A percentile compares a stretch with the other conserved stretches of the same genome.
These are phyloP conservation scores for Pochonia chlamydosporia DNA, from an alignment of 2,329 filamentous ascomycete genomes.

Conservation along the genomic window DNA sequence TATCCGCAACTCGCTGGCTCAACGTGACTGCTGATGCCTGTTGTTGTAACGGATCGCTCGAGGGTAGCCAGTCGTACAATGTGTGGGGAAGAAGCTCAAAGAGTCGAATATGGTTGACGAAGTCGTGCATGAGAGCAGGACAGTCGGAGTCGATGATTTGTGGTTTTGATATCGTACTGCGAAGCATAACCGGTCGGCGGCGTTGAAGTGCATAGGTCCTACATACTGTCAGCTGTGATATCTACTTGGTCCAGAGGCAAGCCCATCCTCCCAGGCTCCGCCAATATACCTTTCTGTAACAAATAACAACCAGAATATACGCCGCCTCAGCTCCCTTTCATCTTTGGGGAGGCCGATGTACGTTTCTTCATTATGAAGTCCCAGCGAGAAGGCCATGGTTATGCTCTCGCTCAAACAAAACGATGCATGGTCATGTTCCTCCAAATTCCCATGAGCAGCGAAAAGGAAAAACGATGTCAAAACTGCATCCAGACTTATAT, in stretches of 20 bases:
- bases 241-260: background rate
- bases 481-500: constrained; percentile 21
- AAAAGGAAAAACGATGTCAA: constrained; percentile 24
- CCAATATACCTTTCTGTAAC: constrained; percentile 23
- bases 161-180: constrained; percentile 23
- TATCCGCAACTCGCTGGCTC: constrained; percentile 19
- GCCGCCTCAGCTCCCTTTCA: constrained; percentile 21
- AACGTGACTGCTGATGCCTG: constrained; percentile 16
- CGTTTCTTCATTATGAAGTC: constrained; percentile 20
- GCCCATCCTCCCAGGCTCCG: too few species aligned
- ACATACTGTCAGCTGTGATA: background rate
- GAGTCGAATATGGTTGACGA: constrained; percentile 25
- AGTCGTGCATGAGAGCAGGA: constrained; percentile 27
- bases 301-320: constrained; percentile 28
- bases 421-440: constrained; percentile 21
- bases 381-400: constrained; percentile 20
- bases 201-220: constrained; percentile 26
- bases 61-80: constrained; percentile 24
- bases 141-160: constrained; percentile 24
- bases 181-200: constrained; percentile 22
- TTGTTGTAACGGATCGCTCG: constrained; percentile 13
- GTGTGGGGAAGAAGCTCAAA: constrained; percentile 23
- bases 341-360: constrained; percentile 15
- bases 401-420: constrained; percentile 28
- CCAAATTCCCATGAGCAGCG: constrained; percentile 23